Evolutionary conservation across 495 filamentous ascomycete species (phyloP).

Genomic region (Trichoderma gamsii): DNA sequence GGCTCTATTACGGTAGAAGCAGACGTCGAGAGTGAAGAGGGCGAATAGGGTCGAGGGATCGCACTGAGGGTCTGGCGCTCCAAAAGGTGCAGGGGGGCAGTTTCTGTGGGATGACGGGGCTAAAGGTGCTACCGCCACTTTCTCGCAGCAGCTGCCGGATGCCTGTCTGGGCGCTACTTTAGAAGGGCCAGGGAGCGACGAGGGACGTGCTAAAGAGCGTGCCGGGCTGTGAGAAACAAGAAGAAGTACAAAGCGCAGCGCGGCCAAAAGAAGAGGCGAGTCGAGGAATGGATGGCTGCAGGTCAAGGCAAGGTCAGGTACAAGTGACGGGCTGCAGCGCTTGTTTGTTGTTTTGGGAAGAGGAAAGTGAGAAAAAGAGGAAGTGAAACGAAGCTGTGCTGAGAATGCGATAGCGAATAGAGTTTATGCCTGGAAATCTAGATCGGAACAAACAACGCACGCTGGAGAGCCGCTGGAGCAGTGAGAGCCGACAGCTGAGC

Average conservation of each 20-base stretch:
- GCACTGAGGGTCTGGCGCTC: constrained; percentile 6
- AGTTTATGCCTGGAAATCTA: not conserved
- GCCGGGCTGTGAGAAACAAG: constrained; percentile 8
- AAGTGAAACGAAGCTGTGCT: not conserved
- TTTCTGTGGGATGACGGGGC: constrained; percentile 12
- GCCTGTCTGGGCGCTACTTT: constrained; percentile 1
- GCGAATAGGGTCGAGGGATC: constrained; percentile 11
- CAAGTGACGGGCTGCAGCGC: not conserved
- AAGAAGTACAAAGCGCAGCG: not conserved
- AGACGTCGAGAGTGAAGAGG: not conserved
- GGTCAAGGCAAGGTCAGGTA: not conserved
- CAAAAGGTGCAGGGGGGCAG: not conserved
- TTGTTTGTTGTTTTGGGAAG: not conserved
- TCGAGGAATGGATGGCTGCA: not conserved
- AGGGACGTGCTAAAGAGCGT: constrained; percentile 12
- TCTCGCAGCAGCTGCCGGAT: not conserved
- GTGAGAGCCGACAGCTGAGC: too few relatives aligned
- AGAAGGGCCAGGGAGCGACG: not conserved
- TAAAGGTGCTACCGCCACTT: constrained; percentile 9
- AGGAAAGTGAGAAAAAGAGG: not conserved
- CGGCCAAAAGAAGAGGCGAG: not conserved
- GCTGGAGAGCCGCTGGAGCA: not conserved
- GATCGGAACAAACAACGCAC: not conserved
- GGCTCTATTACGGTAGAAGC: constrained; percentile 14
- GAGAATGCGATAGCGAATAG: not conserved